These are phyloP conservation scores for Scheffersomyces lignicola DNA, from an alignment of 1,139 yeast species.

Conservation along the genomic window DNA sequence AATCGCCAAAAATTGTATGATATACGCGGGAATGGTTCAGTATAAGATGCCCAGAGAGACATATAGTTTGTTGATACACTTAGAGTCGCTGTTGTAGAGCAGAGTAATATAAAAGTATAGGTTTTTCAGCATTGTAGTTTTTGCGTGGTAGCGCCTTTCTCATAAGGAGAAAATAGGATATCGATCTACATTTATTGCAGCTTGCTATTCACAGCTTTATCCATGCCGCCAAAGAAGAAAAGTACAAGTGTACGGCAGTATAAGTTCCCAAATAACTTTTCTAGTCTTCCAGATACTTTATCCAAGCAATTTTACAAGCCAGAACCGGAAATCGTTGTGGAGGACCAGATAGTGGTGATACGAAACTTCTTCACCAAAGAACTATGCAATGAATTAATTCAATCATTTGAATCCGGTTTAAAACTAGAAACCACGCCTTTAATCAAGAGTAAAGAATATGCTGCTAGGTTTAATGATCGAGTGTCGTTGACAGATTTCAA, in stretches of 20 bases:
- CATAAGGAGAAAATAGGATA: too few relatives aligned
- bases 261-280: slow-evolving; percentile 30
- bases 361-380: slow-evolving; percentile 36
- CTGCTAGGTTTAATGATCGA: slow-evolving; percentile 61
- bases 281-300: slow-evolving; percentile 19
- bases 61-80: slow-evolving; percentile 68
- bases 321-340: slow-evolving; percentile 27
- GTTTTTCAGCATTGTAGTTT: background rate
- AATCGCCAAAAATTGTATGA: slow-evolving; percentile 84
- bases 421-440: slow-evolving; percentile 50
- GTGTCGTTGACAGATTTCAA: slow-evolving; percentile 38
- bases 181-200: background rate
- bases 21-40: slow-evolving; percentile 94
- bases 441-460: slow-evolving; percentile 52
- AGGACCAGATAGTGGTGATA: slow-evolving; percentile 49
- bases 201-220: background rate
- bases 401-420: slow-evolving; percentile 31
- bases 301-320: slow-evolving; percentile 34
- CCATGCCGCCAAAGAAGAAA: slow-evolving; percentile 10
- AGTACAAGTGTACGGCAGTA: slow-evolving; percentile 9
- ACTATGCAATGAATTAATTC: slow-evolving; percentile 46
- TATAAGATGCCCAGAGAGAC: slow-evolving; percentile 94
- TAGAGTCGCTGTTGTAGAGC: slow-evolving; percentile 54
- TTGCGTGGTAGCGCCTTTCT: too few relatives aligned
- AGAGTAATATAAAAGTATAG: background rate